A percentile compares a stretch with the other conserved stretches of the same genome.
Conservation (phyloP, 768 basidiomycete genomes). For the Paxillus ammoniavirescens region DNA sequence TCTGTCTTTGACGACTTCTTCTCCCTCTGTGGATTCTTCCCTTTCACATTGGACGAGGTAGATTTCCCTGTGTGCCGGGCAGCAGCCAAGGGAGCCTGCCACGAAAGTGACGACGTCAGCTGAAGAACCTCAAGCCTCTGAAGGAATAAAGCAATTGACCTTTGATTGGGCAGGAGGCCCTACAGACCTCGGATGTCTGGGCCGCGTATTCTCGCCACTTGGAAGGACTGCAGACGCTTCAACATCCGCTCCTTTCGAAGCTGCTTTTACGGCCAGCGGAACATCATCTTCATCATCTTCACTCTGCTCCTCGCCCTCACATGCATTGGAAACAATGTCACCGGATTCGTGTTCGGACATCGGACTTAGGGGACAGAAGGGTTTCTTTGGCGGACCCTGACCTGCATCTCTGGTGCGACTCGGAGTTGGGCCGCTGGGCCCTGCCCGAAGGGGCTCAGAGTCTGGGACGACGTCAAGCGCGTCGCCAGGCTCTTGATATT, state of each 20-base stretch:
- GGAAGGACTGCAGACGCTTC: constrained; percentile 3
- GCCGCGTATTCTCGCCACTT: constrained; percentile 1
- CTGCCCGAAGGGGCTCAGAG: constrained; percentile 52
- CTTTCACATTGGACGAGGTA: constrained; percentile 5
- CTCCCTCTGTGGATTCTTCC: constrained; percentile 8
- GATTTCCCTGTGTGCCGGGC: constrained; percentile 9
- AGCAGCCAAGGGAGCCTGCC: constrained; percentile 1
- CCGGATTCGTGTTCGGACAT: constrained; percentile 19
- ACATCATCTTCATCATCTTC: constrained; percentile 44
- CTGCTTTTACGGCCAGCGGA: constrained; percentile 38
- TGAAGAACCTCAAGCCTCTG: not conserved
- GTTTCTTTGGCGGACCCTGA: constrained; percentile 14
- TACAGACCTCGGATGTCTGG: constrained; percentile 5
- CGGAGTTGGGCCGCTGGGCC: constrained; percentile 13
- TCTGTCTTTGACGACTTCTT: constrained; percentile 24
- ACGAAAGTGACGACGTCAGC: not conserved
- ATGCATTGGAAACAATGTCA: constrained; percentile 29
- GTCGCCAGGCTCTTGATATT: constrained; percentile 29
- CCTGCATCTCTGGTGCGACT: not conserved
- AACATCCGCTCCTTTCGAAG: constrained; percentile 17
- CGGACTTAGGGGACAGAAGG: constrained; percentile 22
- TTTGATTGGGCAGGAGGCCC: constrained; percentile 8
- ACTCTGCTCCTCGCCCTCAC: constrained; percentile 29
- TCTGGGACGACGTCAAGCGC: constrained; percentile 57
- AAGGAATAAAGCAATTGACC: constrained; percentile 11